A percentile compares a stretch with the other conserved stretches of the same genome.
phyloP scores from a whole-genome alignment of 2,329 filamentous ascomycete species.

The Sporothrix luriei region DNA sequence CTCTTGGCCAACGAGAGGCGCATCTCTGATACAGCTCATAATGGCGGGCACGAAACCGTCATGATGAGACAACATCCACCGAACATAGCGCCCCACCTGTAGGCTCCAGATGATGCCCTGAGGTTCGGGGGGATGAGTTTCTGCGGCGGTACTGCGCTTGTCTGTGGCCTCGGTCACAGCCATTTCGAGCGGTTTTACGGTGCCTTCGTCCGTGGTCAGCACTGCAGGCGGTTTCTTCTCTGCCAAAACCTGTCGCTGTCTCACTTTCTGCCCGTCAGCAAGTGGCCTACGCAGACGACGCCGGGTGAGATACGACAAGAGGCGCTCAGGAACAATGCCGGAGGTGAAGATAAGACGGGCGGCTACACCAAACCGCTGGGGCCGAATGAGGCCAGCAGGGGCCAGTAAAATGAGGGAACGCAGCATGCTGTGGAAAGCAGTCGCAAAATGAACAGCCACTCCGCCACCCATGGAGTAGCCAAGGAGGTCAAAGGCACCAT shows the following conservation, averaged over 20 bases:
- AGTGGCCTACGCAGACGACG: constrained; percentile 55
- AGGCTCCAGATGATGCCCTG: constrained; percentile 46
- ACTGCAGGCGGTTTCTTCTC: background rate
- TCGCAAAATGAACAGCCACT: constrained; percentile 73
- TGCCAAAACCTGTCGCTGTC: constrained; percentile 13
- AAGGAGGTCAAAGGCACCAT: constrained; percentile 63
- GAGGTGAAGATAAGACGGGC: constrained; percentile 58
- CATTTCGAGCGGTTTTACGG: constrained; percentile 42
- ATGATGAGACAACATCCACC: constrained; percentile 62
- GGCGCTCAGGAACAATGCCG: constrained; percentile 56
- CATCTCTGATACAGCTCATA: constrained; percentile 59
- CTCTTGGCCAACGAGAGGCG: constrained; percentile 57
- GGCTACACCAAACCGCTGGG: constrained; percentile 54
- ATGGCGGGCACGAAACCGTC: constrained; percentile 62
- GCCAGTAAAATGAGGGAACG: constrained; percentile 74
- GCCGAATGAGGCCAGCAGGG: constrained; percentile 71
- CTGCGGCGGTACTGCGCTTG: constrained; percentile 36
- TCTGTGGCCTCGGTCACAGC: constrained; percentile 49
- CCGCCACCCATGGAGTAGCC: constrained; percentile 85
- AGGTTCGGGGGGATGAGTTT: constrained; percentile 35
- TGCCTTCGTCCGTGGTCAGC: constrained; percentile 23
- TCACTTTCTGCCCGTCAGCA: constrained; percentile 44
- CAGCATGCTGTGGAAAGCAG: constrained; percentile 70
- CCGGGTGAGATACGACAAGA: constrained; percentile 54
- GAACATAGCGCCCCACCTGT: constrained; percentile 55